Percentiles rank a stretch among this genome's conserved stretches.
Conservation (phyloP, 2,329 filamentous ascomycete genomes). For the Polytolypa hystricis region DNA sequence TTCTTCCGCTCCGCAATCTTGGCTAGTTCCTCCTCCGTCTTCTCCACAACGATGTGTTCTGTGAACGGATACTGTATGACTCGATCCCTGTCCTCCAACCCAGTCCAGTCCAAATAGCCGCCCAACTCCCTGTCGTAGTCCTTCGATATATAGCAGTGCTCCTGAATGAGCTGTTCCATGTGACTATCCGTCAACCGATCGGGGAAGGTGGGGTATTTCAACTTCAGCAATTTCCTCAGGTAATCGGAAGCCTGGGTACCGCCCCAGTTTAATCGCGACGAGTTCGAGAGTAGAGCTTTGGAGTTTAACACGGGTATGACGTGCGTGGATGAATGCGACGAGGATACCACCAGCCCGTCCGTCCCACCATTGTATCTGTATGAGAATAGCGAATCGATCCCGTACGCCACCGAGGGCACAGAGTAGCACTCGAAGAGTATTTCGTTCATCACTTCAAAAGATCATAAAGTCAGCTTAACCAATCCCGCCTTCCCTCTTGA, state of each 20-base stretch:
- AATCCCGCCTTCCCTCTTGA: neutral
- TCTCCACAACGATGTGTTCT: slow-evolving; percentile 80
- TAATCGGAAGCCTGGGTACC: slow-evolving; percentile 85
- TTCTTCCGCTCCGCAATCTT: slow-evolving; percentile 87
- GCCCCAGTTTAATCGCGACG: slow-evolving; percentile 88
- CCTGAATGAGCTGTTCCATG: slow-evolving; percentile 72
- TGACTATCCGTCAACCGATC: slow-evolving; percentile 78
- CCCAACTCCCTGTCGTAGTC: slow-evolving; percentile 71
- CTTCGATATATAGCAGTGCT: slow-evolving; percentile 81
- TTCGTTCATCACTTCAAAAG: slow-evolving; percentile 83
- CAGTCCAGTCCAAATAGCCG: slow-evolving; percentile 77
- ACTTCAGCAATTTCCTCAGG: slow-evolving; percentile 71
- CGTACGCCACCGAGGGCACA: slow-evolving; percentile 80
- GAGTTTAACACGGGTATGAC: slow-evolving; percentile 84
- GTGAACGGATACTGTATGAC: slow-evolving; percentile 90
- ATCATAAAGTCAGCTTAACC: slow-evolving; percentile 9
- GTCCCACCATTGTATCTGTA: slow-evolving; percentile 84
- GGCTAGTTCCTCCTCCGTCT: slow-evolving; percentile 87
- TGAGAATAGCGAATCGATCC: slow-evolving; percentile 93
- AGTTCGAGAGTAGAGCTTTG: slow-evolving; percentile 73
- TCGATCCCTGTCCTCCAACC: slow-evolving; percentile 76
- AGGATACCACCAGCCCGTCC: slow-evolving; percentile 80
- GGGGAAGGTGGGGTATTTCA: slow-evolving; percentile 87
- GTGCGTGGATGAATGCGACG: slow-evolving; percentile 87
- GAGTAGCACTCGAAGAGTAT: slow-evolving; percentile 94